Conservation (phyloP, 208 protist genomes). For the Leptomonas seymouri region DNA sequence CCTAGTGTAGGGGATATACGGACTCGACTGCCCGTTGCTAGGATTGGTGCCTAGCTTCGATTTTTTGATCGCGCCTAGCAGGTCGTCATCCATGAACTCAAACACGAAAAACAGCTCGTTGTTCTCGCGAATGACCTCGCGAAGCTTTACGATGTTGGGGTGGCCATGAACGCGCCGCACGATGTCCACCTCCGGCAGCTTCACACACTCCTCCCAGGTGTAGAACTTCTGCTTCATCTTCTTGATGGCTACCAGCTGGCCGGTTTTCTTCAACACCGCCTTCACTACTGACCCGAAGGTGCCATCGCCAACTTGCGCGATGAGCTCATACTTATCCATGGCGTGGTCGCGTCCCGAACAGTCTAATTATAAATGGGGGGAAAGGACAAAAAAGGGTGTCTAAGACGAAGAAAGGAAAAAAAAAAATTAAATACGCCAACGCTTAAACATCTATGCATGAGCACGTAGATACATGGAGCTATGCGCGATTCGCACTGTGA, state of each 20-base stretch:
- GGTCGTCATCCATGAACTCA: conserved; percentile 97
- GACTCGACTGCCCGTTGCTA: conserved; percentile 25
- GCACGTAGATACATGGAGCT: background rate
- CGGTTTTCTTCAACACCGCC: conserved; percentile 89
- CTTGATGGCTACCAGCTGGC: conserved; percentile 98
- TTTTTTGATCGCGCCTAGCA: conserved; percentile 96
- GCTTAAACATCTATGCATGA: conserved; percentile 9
- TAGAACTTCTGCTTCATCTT: conserved; percentile 99
- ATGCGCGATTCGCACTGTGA: too few species aligned
- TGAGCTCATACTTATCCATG: conserved; percentile 95
- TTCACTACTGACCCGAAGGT: conserved; percentile 96
- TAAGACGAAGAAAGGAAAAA: background rate
- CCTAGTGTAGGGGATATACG: conserved; percentile 82
- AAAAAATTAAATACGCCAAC: background rate
- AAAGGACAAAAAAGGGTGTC: conserved; percentile 17
- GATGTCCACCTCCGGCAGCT: conserved; percentile 94
- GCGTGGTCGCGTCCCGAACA: conserved; percentile 1
- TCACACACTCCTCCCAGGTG: conserved; percentile 97
- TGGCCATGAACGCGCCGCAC: conserved; percentile 95
- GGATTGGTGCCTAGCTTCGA: conserved; percentile 63
- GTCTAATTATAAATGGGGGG: conserved; percentile 13
- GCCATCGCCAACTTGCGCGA: conserved; percentile 95
- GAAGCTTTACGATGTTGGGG: conserved; percentile 97
- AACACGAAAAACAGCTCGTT: conserved; percentile 98
- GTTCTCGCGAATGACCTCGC: conserved; percentile 97